Percentiles rank a stretch among this genome's conserved stretches.
Evolutionary conservation across 495 filamentous ascomycete genomes (phyloP).

Genomic region (Lasiosphaeria ovina): DNA sequence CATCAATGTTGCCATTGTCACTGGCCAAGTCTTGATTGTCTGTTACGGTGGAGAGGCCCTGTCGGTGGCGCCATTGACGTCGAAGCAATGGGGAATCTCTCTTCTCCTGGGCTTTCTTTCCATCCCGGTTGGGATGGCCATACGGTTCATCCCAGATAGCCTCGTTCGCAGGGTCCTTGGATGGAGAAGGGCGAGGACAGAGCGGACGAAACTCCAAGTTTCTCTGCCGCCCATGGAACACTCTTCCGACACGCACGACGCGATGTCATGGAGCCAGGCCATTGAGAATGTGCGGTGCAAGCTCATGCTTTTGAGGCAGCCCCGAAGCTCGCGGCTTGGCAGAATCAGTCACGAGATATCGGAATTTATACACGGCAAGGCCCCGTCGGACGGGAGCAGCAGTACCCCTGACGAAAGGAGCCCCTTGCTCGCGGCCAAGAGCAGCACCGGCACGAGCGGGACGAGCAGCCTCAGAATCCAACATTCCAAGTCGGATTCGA

Average conservation of each 20-base stretch:
- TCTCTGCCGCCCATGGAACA: neutral
- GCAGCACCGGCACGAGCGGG: conserved; percentile 15
- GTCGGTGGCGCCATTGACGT: conserved; percentile 51
- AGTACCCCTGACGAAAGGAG: neutral
- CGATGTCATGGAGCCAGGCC: conserved; percentile 16
- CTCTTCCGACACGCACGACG: neutral
- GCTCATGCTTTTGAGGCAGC: conserved; percentile 19
- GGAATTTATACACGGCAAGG: conserved; percentile 1
- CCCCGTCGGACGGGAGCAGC: neutral
- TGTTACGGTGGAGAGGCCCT: conserved; percentile 68
- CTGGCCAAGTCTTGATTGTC: conserved; percentile 73
- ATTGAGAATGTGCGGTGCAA: conserved; percentile 1
- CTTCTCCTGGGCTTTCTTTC: conserved; percentile 64
- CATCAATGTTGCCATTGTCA: conserved; percentile 77
- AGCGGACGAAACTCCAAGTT: neutral
- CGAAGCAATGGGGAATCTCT: conserved; percentile 67
- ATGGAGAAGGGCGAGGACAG: conserved; percentile 20
- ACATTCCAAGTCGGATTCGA: conserved; percentile 67
- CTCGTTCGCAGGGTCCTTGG: conserved; percentile 5
- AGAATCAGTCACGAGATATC: conserved; percentile 12
- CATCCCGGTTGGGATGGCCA: conserved; percentile 62
- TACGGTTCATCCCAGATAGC: conserved; percentile 57
- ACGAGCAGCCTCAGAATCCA: conserved; percentile 34
- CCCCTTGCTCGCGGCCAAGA: neutral
- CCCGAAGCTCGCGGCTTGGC: conserved; percentile 12